A percentile compares a stretch with the other conserved stretches of the same genome.
These are phyloP conservation scores for Tulasnella calospora DNA, from an alignment of 768 basidiomycete genomes.

Conservation along the genomic window DNA sequence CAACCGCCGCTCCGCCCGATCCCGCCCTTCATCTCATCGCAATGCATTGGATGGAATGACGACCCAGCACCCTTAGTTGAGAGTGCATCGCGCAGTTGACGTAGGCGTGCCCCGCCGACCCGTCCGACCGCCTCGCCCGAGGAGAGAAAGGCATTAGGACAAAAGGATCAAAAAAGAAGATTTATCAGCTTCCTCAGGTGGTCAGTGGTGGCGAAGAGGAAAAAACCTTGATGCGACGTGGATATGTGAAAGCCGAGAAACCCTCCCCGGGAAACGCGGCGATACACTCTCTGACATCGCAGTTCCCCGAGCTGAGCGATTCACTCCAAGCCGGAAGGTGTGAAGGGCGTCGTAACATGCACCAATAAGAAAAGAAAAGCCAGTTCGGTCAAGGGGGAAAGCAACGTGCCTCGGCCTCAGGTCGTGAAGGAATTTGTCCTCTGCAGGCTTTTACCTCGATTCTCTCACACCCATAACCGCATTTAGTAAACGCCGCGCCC, in stretches of 20 bases:
- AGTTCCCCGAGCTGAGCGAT: not conserved
- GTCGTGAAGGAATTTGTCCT: conserved; percentile 10
- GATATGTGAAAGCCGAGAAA: not conserved
- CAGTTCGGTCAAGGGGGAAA: not conserved
- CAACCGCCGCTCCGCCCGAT: conserved; percentile 3
- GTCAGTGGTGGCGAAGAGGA: not conserved
- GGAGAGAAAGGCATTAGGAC: not conserved
- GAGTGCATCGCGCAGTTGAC: not conserved
- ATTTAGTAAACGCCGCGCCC: conserved; percentile 2
- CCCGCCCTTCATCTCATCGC: not conserved
- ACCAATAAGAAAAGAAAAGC: not conserved
- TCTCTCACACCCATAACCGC: conserved; percentile 11
- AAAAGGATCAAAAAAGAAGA: conserved; percentile 2
- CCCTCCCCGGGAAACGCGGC: not conserved
- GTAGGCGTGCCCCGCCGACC: not conserved
- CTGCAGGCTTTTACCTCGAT: not conserved
- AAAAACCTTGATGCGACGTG: not conserved
- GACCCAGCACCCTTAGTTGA: not conserved
- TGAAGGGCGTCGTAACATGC: not conserved
- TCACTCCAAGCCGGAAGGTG: not conserved
- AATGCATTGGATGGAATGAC: not conserved
- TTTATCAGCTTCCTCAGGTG: not conserved
- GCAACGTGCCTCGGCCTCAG: not conserved
- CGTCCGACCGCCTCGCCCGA: not conserved
- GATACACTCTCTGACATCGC: not conserved